Conservation (phyloP, 208 protist species). For the Herpetomonas tarakana region DNA sequence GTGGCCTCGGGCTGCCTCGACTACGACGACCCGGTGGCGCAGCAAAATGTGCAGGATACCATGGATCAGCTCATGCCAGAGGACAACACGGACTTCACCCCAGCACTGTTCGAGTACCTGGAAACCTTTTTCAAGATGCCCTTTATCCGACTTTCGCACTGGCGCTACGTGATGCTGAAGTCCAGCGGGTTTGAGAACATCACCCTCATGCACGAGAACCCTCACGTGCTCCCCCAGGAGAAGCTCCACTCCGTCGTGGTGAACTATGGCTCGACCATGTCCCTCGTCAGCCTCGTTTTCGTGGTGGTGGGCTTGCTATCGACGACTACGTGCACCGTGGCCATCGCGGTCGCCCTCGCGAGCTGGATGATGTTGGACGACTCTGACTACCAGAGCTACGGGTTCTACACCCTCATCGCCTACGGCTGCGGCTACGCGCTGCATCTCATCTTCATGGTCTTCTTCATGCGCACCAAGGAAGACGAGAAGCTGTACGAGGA, state of each 20-base stretch:
- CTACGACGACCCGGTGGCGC: slow-evolving; percentile 40
- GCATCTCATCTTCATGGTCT: slow-evolving; percentile 63
- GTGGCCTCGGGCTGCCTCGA: slow-evolving; percentile 48
- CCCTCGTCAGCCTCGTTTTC: slow-evolving; percentile 34
- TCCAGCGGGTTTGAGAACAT: slow-evolving; percentile 82
- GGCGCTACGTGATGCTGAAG: slow-evolving; percentile 58
- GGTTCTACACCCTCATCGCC: slow-evolving; percentile 60
- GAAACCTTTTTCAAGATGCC: slow-evolving; percentile 48
- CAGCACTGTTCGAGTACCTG: slow-evolving; percentile 67
- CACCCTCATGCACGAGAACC: slow-evolving; percentile 54
- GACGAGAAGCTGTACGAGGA: slow-evolving; percentile 43
- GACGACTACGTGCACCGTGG: slow-evolving; percentile 27
- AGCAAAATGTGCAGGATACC: slow-evolving; percentile 54
- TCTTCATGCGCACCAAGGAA: slow-evolving; percentile 45
- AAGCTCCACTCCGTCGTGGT: slow-evolving; percentile 34
- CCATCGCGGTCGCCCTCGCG: slow-evolving; percentile 33
- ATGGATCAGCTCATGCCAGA: slow-evolving; percentile 48
- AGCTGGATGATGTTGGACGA: slow-evolving; percentile 34
- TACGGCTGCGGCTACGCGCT: slow-evolving; percentile 65
- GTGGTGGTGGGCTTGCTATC: slow-evolving; percentile 37
- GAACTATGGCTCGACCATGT: slow-evolving; percentile 37
- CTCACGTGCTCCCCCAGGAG: slow-evolving; percentile 55
- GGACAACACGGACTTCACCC: slow-evolving; percentile 29
- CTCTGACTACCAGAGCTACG: slow-evolving; percentile 29
- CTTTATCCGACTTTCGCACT: slow-evolving; percentile 54